Percentiles rank a stretch among this genome's conserved stretches.
Evolutionary conservation across 441 rosid species (phyloP).

Genomic region (Syzygium malaccense): DNA sequence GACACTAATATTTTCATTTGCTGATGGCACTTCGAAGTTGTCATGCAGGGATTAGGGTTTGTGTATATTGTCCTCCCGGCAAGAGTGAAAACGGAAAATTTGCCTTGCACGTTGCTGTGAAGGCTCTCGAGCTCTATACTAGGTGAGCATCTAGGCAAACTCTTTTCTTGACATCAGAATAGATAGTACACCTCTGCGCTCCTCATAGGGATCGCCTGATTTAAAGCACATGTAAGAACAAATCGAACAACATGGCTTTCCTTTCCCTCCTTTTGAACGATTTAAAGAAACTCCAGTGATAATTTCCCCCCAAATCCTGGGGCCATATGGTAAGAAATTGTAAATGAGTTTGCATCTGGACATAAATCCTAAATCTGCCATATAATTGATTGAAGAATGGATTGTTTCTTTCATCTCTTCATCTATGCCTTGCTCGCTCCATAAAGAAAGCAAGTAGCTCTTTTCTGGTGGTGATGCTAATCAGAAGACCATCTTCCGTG

Average conservation of each 20-base stretch:
- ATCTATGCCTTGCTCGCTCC: not conserved
- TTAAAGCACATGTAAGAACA: not conserved
- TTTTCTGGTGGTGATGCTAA: not conserved
- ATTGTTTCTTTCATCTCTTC: not conserved
- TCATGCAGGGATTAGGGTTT: constrained; percentile 23
- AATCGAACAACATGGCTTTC: not conserved
- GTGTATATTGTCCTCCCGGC: constrained; percentile 25
- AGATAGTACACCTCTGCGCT: not conserved
- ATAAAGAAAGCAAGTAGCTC: not conserved
- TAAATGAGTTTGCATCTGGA: not conserved
- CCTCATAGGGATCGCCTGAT: not conserved
- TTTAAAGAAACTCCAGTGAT: not conserved
- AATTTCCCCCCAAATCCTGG: not conserved
- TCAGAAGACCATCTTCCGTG: not conserved
- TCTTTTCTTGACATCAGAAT: not conserved
- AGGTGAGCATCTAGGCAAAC: constrained; percentile 1
- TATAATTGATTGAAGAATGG: not conserved
- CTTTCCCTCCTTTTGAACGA: not conserved
- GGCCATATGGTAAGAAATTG: not conserved
- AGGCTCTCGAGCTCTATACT: constrained; percentile 20
- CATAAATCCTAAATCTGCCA: not conserved
- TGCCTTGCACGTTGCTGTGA: constrained; percentile 19
- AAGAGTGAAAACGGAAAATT: constrained; percentile 19
- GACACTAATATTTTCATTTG: not conserved
- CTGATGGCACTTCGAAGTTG: not conserved